A percentile compares a stretch with the other conserved stretches of the same genome.
These are phyloP conservation scores for Myriosclerotinia duriaeana DNA, from an alignment of 2,329 filamentous ascomycete species.

Conservation along the genomic window DNA sequence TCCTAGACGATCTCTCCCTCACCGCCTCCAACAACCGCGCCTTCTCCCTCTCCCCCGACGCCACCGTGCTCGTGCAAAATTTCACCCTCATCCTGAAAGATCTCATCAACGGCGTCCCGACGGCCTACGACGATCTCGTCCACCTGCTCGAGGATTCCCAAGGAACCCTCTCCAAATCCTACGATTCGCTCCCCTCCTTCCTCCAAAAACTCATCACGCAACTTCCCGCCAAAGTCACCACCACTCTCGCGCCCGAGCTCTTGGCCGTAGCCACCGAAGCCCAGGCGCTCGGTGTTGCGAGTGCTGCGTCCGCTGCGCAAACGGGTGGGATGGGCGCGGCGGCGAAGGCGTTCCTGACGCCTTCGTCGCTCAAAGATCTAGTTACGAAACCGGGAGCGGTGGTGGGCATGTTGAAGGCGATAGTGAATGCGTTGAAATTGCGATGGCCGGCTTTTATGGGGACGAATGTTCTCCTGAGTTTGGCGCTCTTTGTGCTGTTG, in stretches of 20 bases:
- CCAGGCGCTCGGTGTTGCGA: conserved; percentile 44
- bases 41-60: conserved; percentile 81
- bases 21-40: conserved; percentile 81
- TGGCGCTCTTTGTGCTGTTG: conserved; percentile 79
- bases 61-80: conserved; percentile 73
- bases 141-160: conserved; percentile 60
- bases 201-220: conserved; percentile 84
- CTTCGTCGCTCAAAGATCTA: conserved; percentile 73
- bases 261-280: conserved; percentile 76
- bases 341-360: conserved; percentile 65
- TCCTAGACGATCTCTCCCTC: conserved; percentile 83
- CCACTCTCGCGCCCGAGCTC: conserved; percentile 74
- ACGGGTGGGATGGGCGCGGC: conserved; percentile 49
- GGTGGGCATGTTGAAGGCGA: conserved; percentile 81
- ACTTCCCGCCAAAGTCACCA: conserved; percentile 78
- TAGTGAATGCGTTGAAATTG: conserved; percentile 82
- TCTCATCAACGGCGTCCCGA: conserved; percentile 86
- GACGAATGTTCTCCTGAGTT: conserved; percentile 86
- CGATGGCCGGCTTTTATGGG: conserved; percentile 89
- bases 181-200: conserved; percentile 70
- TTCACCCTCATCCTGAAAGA: conserved; percentile 94
- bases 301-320: conserved; percentile 26
- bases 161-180: conserved; percentile 57
- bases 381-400: conserved; percentile 86
- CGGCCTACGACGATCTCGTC: conserved; percentile 85